Percentiles rank a stretch among this genome's conserved stretches.
These are phyloP conservation scores for Suhomyces anneliseae DNA, from an alignment of 1,139 yeast genomes.

Conservation along the genomic window DNA sequence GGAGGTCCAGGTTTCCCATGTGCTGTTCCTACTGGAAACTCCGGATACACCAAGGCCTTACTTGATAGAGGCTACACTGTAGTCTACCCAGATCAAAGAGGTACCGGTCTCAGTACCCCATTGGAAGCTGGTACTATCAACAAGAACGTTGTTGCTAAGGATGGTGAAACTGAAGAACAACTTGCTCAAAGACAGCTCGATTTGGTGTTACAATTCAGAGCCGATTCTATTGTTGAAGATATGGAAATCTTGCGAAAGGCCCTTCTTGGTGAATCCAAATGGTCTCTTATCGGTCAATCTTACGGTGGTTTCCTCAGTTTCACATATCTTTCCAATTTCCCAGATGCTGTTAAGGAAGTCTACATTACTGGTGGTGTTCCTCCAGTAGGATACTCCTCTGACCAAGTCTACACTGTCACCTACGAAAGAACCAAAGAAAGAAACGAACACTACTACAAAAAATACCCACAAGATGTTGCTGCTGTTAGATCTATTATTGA, in stretches of 20 bases:
- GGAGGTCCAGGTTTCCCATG: slow-evolving; percentile 63
- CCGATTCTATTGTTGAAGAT: slow-evolving; percentile 53
- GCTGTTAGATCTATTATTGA: slow-evolving; percentile 39
- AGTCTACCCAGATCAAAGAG: slow-evolving; percentile 56
- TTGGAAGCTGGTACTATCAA: slow-evolving; percentile 35
- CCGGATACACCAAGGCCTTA: slow-evolving; percentile 38
- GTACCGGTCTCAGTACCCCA: slow-evolving; percentile 55
- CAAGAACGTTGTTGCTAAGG: slow-evolving; percentile 16
- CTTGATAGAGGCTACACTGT: slow-evolving; percentile 48
- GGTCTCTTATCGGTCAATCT: slow-evolving; percentile 58
- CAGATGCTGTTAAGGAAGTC: slow-evolving; percentile 39
- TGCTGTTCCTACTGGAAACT: slow-evolving; percentile 34
- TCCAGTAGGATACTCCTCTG: slow-evolving; percentile 44
- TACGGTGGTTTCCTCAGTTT: slow-evolving; percentile 57
- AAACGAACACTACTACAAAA: slow-evolving; percentile 47
- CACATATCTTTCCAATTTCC: slow-evolving; percentile 49
- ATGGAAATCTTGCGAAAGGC: slow-evolving; percentile 43
- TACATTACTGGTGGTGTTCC: slow-evolving; percentile 60
- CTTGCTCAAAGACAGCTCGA: slow-evolving; percentile 29
- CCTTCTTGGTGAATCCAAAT: slow-evolving; percentile 37
- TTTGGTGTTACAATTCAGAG: slow-evolving; percentile 47
- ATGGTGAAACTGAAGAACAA: slow-evolving; percentile 18
- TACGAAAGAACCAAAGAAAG: slow-evolving; percentile 47
- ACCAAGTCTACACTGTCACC: slow-evolving; percentile 51
- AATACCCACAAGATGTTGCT: slow-evolving; percentile 46